Percentiles rank a stretch among this genome's conserved stretches.
Evolutionary conservation across 257 asterid species (phyloP).

Genomic region (Plantago major): DNA sequence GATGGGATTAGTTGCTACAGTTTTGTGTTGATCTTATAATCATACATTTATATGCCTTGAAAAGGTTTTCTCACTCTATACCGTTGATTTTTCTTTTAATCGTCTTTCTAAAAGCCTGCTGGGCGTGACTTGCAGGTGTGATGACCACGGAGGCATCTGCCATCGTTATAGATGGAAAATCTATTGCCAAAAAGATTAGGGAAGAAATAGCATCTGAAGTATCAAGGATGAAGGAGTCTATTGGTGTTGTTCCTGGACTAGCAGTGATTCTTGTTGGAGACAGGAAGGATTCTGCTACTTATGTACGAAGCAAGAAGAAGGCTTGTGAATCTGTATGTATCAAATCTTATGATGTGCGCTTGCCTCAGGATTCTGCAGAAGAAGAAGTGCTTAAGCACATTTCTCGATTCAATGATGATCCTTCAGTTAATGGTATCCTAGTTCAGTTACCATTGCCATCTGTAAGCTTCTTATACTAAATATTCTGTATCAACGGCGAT

Average conservation of each 20-base stretch:
- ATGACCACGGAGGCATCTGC: slow-evolving; percentile 46
- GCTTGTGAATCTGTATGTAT: slow-evolving; percentile 82
- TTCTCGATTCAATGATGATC: slow-evolving; percentile 63
- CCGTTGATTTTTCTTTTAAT: background rate
- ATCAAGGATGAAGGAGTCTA: slow-evolving; percentile 73
- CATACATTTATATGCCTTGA: too few relatives aligned
- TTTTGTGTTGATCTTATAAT: too few relatives aligned
- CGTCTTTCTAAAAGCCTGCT: background rate
- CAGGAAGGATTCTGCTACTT: slow-evolving; percentile 90
- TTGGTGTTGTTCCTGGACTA: slow-evolving; percentile 76
- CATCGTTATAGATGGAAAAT: slow-evolving; percentile 76
- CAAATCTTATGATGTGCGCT: slow-evolving; percentile 68
- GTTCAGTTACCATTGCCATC: slow-evolving; percentile 96
- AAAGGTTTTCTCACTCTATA: too few relatives aligned
- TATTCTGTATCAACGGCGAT: background rate
- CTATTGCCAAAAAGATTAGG: slow-evolving; percentile 59
- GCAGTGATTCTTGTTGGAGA: slow-evolving; percentile 94
- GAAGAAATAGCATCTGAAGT: slow-evolving; percentile 76
- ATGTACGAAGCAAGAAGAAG: slow-evolving; percentile 89
- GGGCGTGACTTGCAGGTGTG: slow-evolving; percentile 42
- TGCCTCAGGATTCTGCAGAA: slow-evolving; percentile 69
- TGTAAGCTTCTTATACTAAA: slow-evolving; percentile 38
- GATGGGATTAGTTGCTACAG: too few relatives aligned
- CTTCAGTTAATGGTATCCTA: slow-evolving; percentile 86
- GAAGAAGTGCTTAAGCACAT: slow-evolving; percentile 73